Conservation (phyloP, 441 rosid species). For the Eugenia klotzschiana region DNA sequence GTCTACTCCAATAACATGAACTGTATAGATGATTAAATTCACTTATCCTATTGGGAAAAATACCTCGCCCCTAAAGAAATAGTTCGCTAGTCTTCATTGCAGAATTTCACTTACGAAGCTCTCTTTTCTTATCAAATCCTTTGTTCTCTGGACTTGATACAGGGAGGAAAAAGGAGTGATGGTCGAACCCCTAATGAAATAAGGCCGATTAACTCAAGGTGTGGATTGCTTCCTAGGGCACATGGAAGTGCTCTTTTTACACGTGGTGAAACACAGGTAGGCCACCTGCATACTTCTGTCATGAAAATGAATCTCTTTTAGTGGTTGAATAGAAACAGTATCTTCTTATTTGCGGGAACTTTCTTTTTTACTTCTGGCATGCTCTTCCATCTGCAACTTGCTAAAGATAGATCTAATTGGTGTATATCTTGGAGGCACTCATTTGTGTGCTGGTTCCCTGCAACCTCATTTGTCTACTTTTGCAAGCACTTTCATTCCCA, state of each 20-base stretch:
- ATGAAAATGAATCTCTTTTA: not conserved
- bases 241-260: slow-evolving; percentile 99
- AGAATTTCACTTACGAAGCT: not conserved
- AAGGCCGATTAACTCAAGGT: slow-evolving; percentile 78
- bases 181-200: slow-evolving; percentile 69
- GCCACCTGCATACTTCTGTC: not conserved
- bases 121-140: not conserved
- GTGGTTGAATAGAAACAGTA: not conserved
- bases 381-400: not conserved
- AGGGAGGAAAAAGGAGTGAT: slow-evolving; percentile 98
- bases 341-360: not conserved
- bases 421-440: not conserved
- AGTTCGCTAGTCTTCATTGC: not conserved
- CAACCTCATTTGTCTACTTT: not conserved
- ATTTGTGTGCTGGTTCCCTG: not conserved
- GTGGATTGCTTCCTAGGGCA: slow-evolving; percentile 92
- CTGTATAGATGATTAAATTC: not conserved
- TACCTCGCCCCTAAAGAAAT: not conserved
- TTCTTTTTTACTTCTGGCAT: not conserved
- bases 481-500: not conserved
- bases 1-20: not conserved
- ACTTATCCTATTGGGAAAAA: not conserved
- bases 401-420: not conserved
- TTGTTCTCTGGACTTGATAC: slow-evolving; percentile 5
- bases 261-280: slow-evolving; percentile 98